Evolutionary conservation across 306 rosid genomes (phyloP).

Genomic region (Sicyos baderoa): DNA sequence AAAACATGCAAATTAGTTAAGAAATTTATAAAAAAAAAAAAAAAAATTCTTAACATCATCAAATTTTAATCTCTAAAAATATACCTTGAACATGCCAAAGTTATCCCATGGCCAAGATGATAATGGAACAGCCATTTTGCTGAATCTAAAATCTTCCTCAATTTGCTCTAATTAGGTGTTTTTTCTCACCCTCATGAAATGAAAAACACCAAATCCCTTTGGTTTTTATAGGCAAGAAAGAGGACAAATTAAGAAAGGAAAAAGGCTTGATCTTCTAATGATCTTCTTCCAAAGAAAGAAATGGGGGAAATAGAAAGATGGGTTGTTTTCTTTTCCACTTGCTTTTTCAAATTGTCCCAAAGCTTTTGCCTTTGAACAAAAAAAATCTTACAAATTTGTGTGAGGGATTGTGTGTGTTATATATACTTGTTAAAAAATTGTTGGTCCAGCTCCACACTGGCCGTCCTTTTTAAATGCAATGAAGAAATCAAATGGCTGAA

Average conservation of each 20-base stretch:
- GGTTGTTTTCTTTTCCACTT: background rate
- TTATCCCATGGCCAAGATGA: slow-evolving; percentile 89
- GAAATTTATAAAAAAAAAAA: background rate
- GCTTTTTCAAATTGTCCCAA: slow-evolving; percentile 13
- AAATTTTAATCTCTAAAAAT: background rate
- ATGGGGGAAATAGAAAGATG: background rate
- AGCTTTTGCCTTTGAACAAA: background rate
- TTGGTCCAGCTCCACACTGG: background rate
- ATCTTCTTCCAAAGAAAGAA: background rate
- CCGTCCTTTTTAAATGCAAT: slow-evolving; percentile 6
- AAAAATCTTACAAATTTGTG: background rate
- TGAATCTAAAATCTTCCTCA: background rate
- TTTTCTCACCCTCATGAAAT: background rate
- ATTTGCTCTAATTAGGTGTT: background rate
- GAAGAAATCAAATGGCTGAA: background rate
- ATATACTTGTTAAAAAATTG: background rate
- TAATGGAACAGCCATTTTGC: slow-evolving; percentile 54
- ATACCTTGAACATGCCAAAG: slow-evolving; percentile 67
- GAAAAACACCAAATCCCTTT: background rate
- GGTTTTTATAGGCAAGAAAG: background rate
- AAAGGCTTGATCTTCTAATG: background rate
- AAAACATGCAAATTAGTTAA: background rate
- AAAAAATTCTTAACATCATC: background rate
- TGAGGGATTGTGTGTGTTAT: background rate
- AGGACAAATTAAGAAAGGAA: background rate